Conservation (phyloP, 768 basidiomycete genomes). For the Panellus pusillus region DNA sequence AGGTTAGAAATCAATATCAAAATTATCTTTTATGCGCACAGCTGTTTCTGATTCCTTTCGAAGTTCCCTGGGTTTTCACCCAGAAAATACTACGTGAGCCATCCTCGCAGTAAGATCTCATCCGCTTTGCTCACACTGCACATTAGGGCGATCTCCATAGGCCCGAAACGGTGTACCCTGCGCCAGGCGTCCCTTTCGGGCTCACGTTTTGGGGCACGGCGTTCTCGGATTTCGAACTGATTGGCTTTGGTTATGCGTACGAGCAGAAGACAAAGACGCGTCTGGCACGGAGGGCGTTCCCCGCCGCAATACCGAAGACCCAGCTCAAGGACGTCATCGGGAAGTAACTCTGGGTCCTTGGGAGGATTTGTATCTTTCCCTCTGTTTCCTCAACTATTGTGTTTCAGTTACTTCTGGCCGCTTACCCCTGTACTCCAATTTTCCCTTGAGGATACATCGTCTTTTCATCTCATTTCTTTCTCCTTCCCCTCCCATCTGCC, state of each 20-base stretch:
- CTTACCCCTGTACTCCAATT: too few species aligned
- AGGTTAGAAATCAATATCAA: conserved; percentile 33
- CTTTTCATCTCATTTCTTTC: too few species aligned
- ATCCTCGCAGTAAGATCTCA: not conserved
- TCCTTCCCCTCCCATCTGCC: too few species aligned
- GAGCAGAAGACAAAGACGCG: conserved; percentile 62
- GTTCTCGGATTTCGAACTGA: conserved; percentile 58
- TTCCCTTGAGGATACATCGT: too few species aligned
- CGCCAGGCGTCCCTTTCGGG: conserved; percentile 61
- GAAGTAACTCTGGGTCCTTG: too few species aligned
- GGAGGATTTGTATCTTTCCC: too few species aligned
- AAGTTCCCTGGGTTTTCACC: conserved; percentile 64
- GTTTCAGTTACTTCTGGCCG: too few species aligned
- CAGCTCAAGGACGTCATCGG: conserved; percentile 41
- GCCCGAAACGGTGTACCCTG: conserved; percentile 46
- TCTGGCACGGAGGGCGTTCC: conserved; percentile 45
- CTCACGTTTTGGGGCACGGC: conserved; percentile 61
- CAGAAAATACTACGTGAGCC: conserved; percentile 38
- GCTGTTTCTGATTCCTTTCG: not conserved
- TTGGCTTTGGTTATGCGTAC: conserved; percentile 61
- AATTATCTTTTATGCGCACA: too few species aligned
- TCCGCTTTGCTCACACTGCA: not conserved
- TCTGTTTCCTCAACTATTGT: too few species aligned
- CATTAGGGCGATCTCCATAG: conserved; percentile 30
- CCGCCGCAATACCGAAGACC: conserved; percentile 56